Conservation (phyloP, 2,329 filamentous ascomycete species). For the Cladophialophora bantiana region DNA sequence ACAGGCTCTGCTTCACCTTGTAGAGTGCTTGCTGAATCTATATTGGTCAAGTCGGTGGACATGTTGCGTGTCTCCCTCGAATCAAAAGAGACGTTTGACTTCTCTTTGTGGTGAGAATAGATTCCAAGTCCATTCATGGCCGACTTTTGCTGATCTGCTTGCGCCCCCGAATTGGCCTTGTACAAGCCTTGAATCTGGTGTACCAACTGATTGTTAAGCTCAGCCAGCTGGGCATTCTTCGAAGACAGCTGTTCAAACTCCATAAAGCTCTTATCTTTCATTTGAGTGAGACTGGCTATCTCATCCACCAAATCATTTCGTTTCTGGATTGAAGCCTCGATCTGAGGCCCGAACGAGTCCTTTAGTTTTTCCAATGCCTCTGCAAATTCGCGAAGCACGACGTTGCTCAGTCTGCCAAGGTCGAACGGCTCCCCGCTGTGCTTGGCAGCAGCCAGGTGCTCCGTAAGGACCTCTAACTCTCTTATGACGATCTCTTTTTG, state of each 20-base stretch:
- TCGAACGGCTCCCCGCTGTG: constrained; percentile 81
- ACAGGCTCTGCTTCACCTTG: constrained; percentile 71
- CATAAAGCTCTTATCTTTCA: constrained; percentile 90
- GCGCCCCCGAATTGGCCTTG: constrained; percentile 72
- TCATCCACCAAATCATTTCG: constrained; percentile 85
- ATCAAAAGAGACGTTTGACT: constrained; percentile 55
- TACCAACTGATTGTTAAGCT: constrained; percentile 94
- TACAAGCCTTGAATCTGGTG: constrained; percentile 93
- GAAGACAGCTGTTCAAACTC: constrained; percentile 94
- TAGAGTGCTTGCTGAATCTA: constrained; percentile 66
- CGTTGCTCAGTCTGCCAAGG: constrained; percentile 71
- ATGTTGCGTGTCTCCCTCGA: constrained; percentile 52
- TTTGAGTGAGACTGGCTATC: constrained; percentile 78
- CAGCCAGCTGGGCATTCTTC: constrained; percentile 91
- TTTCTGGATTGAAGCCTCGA: constrained; percentile 90
- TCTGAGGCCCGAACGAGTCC: constrained; percentile 74
- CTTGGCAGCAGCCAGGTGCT: constrained; percentile 86
- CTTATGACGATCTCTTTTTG: constrained; percentile 95
- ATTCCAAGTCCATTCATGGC: constrained; percentile 68
- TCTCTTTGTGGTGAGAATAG: constrained; percentile 63
- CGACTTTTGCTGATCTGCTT: constrained; percentile 51
- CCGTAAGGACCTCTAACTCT: constrained; percentile 86
- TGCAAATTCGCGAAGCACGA: constrained; percentile 68
- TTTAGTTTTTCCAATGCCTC: constrained; percentile 73
- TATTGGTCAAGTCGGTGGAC: constrained; percentile 57